phyloP scores from a whole-genome alignment of 371 early-diverging fungal species.

The Rhizopus delemar region DNA sequence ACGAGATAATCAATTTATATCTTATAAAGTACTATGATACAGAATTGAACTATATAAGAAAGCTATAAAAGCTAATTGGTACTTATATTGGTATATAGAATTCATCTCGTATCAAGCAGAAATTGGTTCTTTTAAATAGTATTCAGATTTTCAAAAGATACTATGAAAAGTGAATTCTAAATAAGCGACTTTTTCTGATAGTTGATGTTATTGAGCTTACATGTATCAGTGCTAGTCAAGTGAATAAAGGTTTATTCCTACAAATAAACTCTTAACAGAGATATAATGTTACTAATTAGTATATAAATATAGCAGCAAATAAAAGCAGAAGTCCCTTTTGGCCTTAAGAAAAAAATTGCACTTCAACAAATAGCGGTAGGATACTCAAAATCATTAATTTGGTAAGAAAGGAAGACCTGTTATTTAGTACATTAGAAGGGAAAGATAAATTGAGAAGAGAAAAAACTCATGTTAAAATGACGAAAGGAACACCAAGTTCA shows the following conservation, averaged over 20 bases:
- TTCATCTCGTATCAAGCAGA: conserved; percentile 65
- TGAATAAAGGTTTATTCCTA: conserved; percentile 85
- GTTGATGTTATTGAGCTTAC: conserved; percentile 49
- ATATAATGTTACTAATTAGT: conserved; percentile 96
- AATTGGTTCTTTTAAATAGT: conserved; percentile 85
- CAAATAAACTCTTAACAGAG: conserved; percentile 89
- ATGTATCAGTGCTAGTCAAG: conserved; percentile 71
- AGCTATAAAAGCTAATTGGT: conserved; percentile 15
- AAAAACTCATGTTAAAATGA: neutral
- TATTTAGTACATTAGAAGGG: conserved; percentile 79
- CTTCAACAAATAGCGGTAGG: conserved; percentile 51
- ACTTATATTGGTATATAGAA: conserved; percentile 46
- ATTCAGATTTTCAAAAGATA: conserved; percentile 70
- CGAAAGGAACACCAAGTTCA: neutral
- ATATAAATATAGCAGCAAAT: conserved; percentile 86
- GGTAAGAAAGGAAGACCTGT: conserved; percentile 83
- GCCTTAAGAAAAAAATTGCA: conserved; percentile 81
- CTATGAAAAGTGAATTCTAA: conserved; percentile 50
- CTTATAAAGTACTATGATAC: conserved; percentile 72
- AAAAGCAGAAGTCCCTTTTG: conserved; percentile 74
- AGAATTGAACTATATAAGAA: conserved; percentile 64
- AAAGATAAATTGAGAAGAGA: conserved; percentile 26
- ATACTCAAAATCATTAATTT: conserved; percentile 85
- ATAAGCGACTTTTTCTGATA: conserved; percentile 32
- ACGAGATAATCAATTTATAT: conserved; percentile 56